A percentile compares a stretch with the other conserved stretches of the same genome.
Evolutionary conservation across 768 basidiomycete species (phyloP).

Genomic region (Tubosaeta sp.): DNA sequence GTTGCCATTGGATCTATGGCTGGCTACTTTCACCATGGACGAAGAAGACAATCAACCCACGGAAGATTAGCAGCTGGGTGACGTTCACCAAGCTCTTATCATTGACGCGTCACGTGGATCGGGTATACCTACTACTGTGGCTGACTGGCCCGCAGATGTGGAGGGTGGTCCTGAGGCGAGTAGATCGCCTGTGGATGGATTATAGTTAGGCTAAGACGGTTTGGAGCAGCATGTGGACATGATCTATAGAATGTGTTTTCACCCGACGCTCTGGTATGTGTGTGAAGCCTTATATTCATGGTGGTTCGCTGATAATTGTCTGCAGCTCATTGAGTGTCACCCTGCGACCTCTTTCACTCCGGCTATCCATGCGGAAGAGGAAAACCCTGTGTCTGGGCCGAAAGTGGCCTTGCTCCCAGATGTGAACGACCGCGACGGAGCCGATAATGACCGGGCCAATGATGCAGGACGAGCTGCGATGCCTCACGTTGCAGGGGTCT

Average conservation of each 20-base stretch:
- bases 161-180: constrained; percentile 13
- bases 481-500: background rate
- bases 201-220: background rate
- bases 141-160: constrained; percentile 1
- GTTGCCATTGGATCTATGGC: constrained; percentile 9
- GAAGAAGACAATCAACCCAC: background rate
- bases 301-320: background rate
- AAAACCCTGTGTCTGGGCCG: too few species aligned
- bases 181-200: background rate
- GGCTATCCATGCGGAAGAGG: too few species aligned
- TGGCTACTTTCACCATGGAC: constrained; percentile 14
- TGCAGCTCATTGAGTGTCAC: constrained; percentile 10
- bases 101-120: constrained; percentile 1
- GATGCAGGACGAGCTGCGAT: background rate
- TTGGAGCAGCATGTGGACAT: too few species aligned
- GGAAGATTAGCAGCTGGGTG: constrained; percentile 3
- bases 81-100: constrained; percentile 6
- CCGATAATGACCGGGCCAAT: too few species aligned
- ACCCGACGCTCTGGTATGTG: too few species aligned
- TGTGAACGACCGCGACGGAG: too few species aligned
- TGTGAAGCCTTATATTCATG: too few species aligned
- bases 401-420: too few species aligned
- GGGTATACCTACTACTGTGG: background rate
- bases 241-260: too few species aligned
- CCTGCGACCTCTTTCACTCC: too few species aligned